A percentile compares a stretch with the other conserved stretches of the same genome.
Conservation (phyloP, 169 alveolate genomes). For the Haemoproteus tartakovskyi region DNA sequence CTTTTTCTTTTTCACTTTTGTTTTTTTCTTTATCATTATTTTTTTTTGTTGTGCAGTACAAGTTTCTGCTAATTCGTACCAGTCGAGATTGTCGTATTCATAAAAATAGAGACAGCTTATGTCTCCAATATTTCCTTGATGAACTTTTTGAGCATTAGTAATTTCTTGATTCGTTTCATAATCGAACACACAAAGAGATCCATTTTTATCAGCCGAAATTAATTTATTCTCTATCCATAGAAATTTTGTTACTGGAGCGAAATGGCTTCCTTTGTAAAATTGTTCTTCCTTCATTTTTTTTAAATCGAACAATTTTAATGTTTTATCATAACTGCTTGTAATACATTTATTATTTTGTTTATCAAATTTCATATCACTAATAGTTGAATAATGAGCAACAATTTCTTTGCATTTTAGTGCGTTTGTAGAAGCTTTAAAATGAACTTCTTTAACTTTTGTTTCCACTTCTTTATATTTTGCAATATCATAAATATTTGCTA, state of each 20-base stretch:
- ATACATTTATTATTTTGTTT: slow-evolving; percentile 48
- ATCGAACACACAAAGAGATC: slow-evolving; percentile 34
- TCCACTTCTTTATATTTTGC: slow-evolving; percentile 59
- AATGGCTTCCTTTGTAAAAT: slow-evolving; percentile 45
- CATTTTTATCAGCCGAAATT: slow-evolving; percentile 62
- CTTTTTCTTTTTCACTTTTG: not conserved
- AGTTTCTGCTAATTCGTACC: not conserved
- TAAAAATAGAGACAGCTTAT: slow-evolving; percentile 45
- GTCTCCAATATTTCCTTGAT: slow-evolving; percentile 61
- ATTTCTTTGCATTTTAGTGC: slow-evolving; percentile 53
- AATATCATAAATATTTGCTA: slow-evolving; percentile 45
- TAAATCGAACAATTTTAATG: slow-evolving; percentile 59
- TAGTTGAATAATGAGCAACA: slow-evolving; percentile 61
- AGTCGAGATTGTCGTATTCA: not conserved
- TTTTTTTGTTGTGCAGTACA: not conserved
- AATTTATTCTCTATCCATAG: slow-evolving; percentile 58
- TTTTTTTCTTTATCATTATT: not conserved
- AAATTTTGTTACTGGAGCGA: slow-evolving; percentile 55
- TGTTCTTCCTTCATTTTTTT: slow-evolving; percentile 28
- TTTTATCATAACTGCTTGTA: slow-evolving; percentile 66
- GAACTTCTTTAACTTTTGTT: slow-evolving; percentile 31
- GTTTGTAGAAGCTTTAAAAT: slow-evolving; percentile 56
- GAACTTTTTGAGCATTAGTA: slow-evolving; percentile 26
- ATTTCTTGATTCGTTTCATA: slow-evolving; percentile 53
- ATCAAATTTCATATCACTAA: slow-evolving; percentile 67